Base-by-base conservation (phyloP, 495 filamentous ascomycete species). In the Lasiosphaeriaceae sp. region DNA sequence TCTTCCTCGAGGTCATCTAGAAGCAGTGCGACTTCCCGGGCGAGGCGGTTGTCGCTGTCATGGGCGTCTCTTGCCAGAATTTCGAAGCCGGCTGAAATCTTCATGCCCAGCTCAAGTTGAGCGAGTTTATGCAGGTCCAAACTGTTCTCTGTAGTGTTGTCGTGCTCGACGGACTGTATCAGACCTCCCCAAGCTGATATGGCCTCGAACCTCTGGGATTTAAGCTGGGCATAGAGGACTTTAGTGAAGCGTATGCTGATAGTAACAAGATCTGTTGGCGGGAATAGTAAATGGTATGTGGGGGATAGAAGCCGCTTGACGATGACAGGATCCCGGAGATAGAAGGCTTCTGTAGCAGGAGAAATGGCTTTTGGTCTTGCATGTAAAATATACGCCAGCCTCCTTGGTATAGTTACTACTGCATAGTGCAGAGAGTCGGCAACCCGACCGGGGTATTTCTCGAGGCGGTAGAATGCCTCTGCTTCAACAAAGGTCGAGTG, bases 141-240 rank as follows among this genome's bases (percentile, higher is more conserved):
- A 12, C 66, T 54, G n/a, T n/a, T 14, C 8, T 43, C 39, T 5
- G 8, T 60, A 47, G 21, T 20, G 3, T 46, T 55, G 11, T 60
- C 51, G 2, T 45, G 45, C 37, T 60, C 52, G 11, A 53, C 56
- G 9, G 51, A n/a, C 12, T 67, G 61, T 14, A 82, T 24, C 3
- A 74, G 29, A 8, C 55, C 9, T 8, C 71, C 73, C 90, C 90
- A 92, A 8, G 72, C 75, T 8, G 77, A 76, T 24, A 93, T 90
- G 2, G 83, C 66, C 0, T 75, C 73, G 60, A 96, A 98, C n/a
- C 83, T 79, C 69, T 98, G 94, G n/a, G 87, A 87, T 61, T 87
- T 90, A 16, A 97, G 73, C 64, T 98, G 94, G 20, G 95, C 95
- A 72, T 87, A 97, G 34, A 95, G 86, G 2, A 93, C 84, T 66